phyloP scores from a whole-genome alignment of 768 basidiomycete species.

The Mycena chlorophos region DNA sequence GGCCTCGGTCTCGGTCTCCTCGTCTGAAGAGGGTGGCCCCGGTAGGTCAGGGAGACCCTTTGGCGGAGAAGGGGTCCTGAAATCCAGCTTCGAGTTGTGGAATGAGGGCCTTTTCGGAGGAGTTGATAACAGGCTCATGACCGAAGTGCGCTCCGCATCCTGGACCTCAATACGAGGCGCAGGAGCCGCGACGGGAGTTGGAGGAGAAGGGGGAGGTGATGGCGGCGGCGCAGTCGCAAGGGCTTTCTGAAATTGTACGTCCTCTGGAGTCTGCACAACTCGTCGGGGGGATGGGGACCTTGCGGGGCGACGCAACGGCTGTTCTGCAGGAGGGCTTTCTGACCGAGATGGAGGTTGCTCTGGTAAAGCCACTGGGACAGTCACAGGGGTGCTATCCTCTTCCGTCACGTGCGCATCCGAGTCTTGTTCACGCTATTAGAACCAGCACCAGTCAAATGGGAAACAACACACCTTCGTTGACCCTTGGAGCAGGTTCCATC shows the following conservation, averaged over 20 bases:
- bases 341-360: slow-evolving; percentile 20
- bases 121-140: slow-evolving; percentile 33
- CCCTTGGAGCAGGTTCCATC: background rate
- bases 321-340: no score
- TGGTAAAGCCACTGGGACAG: slow-evolving; percentile 8
- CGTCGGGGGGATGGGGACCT: background rate
- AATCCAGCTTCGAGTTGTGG: slow-evolving; percentile 45
- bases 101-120: slow-evolving; percentile 49
- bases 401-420: slow-evolving; percentile 4
- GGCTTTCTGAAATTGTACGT: slow-evolving; percentile 9
- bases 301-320: slow-evolving; percentile 16
- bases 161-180: slow-evolving; percentile 1
- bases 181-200: slow-evolving; percentile 11
- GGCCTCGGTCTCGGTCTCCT: slow-evolving; percentile 36
- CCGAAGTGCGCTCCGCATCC: slow-evolving; percentile 1
- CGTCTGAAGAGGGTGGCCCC: slow-evolving; percentile 60
- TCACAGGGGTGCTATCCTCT: slow-evolving; percentile 26
- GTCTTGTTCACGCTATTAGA: background rate
- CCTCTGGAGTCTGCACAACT: slow-evolving; percentile 7
- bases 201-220: slow-evolving; percentile 35
- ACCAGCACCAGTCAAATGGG: background rate
- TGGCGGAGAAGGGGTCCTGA: slow-evolving; percentile 65
- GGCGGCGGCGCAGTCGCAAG: slow-evolving; percentile 18
- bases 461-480: background rate
- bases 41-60: slow-evolving; percentile 65